Evolutionary conservation across 352 stramenopile species (phyloP).

Genomic region (Saprolegnia parasitica): DNA sequence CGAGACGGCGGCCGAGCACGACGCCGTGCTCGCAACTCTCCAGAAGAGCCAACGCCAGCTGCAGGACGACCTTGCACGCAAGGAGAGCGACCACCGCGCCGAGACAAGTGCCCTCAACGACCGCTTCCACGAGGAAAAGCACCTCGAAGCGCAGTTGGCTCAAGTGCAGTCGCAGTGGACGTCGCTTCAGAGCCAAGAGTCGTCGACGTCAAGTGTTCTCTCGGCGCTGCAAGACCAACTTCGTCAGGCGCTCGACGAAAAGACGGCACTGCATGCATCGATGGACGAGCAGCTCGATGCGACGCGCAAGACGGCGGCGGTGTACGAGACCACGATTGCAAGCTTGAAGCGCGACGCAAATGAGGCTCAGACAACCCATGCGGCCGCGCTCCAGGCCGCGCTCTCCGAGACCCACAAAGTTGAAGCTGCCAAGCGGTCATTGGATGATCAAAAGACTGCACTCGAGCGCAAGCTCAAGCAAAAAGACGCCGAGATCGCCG

Average conservation of each 20-base stretch:
- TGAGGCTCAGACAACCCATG: slow-evolving; percentile 1
- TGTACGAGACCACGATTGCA: not conserved
- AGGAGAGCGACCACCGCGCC: no score
- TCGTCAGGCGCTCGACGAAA: not conserved
- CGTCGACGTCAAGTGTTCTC: slow-evolving; percentile 2
- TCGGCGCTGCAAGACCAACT: slow-evolving; percentile 18
- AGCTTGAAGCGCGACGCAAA: not conserved
- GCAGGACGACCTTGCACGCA: slow-evolving; percentile 29
- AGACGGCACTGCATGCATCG: not conserved
- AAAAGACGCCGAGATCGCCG: slow-evolving; percentile 22
- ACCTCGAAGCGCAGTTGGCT: not conserved
- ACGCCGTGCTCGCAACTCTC: no score
- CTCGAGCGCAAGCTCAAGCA: slow-evolving; percentile 25
- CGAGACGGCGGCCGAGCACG: no score
- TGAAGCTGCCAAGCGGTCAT: slow-evolving; percentile 11
- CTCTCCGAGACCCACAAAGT: not conserved
- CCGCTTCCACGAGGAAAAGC: not conserved
- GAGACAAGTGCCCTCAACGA: not conserved
- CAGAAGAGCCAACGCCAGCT: slow-evolving; percentile 20
- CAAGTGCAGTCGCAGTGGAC: slow-evolving; percentile 29
- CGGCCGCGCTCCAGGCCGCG: not conserved
- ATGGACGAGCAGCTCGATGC: not conserved
- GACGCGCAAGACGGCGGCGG: not conserved
- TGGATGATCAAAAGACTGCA: slow-evolving; percentile 12
- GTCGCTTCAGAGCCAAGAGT: slow-evolving; percentile 34